phyloP scores from a whole-genome alignment of 306 rosid species.

The Trifolium dubium region DNA sequence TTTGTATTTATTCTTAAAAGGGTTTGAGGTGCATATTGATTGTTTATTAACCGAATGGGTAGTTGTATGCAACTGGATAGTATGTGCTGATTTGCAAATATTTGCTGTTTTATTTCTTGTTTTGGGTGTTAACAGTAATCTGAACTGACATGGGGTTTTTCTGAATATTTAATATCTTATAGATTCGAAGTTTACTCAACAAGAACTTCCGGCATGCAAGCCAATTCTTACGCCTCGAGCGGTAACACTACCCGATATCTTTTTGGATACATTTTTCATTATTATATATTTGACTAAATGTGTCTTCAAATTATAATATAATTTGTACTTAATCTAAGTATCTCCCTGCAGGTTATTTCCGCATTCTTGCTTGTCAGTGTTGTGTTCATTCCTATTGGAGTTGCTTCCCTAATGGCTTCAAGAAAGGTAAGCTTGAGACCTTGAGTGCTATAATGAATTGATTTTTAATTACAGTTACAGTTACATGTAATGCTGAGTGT shows the following conservation, averaged over 20 bases:
- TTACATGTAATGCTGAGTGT: slow-evolving; percentile 39
- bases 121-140: not conserved
- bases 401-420: slow-evolving; percentile 81
- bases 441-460: slow-evolving; percentile 22
- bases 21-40: not conserved
- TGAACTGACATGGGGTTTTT: slow-evolving; percentile 36
- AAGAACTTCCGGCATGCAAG: slow-evolving; percentile 98
- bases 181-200: slow-evolving; percentile 97
- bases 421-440: slow-evolving; percentile 65
- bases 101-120: slow-evolving; percentile 1
- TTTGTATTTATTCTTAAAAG: slow-evolving; percentile 9
- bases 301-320: not conserved
- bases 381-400: slow-evolving; percentile 88
- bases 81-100: not conserved
- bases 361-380: slow-evolving; percentile 80
- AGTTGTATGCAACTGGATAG: not conserved
- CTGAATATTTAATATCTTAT: slow-evolving; percentile 29
- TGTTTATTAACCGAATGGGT: not conserved
- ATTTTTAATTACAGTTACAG: slow-evolving; percentile 38
- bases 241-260: slow-evolving; percentile 47
- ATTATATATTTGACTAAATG: not conserved
- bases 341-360: slow-evolving; percentile 82
- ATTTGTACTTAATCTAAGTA: slow-evolving; percentile 5
- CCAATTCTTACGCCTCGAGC: slow-evolving; percentile 96
- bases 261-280: slow-evolving; percentile 16